Evolutionary conservation across 1,284 basidiomycete species (phyloP).

Genomic region (Phlebopus sp.): DNA sequence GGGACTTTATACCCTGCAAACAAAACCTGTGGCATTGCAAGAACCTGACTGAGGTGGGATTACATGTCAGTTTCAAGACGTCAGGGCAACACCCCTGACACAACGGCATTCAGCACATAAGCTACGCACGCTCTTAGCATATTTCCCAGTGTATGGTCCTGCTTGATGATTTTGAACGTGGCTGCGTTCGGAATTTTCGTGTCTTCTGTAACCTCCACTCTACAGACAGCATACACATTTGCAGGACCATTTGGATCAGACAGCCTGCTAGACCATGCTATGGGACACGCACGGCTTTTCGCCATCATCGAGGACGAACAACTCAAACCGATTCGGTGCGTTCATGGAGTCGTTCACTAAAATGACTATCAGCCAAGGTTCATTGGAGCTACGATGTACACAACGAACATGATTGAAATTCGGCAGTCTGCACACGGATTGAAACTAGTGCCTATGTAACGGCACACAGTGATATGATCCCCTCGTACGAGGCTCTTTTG

Average conservation of each 20-base stretch:
- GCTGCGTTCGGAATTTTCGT: constrained; percentile 97
- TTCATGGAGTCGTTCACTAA: constrained; percentile 59
- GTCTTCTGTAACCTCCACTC: constrained; percentile 91
- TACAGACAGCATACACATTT: constrained; percentile 30
- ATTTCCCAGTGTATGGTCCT: constrained; percentile 96
- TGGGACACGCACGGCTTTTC: constrained; percentile 78
- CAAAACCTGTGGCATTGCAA: constrained; percentile 80
- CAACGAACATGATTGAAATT: background rate
- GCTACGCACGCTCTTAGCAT: constrained; percentile 87
- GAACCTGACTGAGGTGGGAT: constrained; percentile 66
- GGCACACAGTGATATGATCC: background rate
- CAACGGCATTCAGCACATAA: background rate
- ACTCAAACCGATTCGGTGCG: constrained; percentile 89
- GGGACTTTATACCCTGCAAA: constrained; percentile 99
- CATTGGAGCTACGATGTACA: constrained; percentile 1
- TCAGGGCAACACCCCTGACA: background rate
- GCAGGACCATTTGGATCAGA: constrained; percentile 10
- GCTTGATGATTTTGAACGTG: constrained; percentile 91
- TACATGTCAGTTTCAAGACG: constrained; percentile 6
- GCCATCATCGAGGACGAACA: constrained; percentile 88
- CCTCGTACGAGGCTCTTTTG: background rate
- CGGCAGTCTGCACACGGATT: background rate
- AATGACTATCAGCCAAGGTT: constrained; percentile 1
- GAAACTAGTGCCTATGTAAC: background rate
- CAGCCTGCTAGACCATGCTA: background rate